Evolutionary conservation across 306 rosid species (phyloP), one percentile per base, ranked within the genome.

Genomic region (Corylus heterophylla): DNA sequence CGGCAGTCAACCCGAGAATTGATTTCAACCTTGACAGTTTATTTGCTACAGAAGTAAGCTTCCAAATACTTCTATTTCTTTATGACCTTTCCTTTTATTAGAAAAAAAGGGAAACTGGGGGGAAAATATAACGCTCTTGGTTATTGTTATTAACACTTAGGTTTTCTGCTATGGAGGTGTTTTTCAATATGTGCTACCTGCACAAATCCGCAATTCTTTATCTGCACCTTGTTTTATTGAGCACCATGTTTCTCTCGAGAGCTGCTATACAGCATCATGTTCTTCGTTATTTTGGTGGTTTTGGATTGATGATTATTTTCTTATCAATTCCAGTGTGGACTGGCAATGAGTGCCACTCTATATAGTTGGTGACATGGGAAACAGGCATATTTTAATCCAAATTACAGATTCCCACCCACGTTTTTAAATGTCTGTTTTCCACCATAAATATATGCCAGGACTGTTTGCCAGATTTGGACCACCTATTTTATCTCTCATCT

Each of bases 1-100:
- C 98, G 7, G 85, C 98, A 77, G 97, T 90, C 67, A 90, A 91
- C 83, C 98, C 98, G 54, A 84, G 92, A 84, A 84, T 92, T 81
- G 97, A 92, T 82, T 90, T 88, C 87, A 89, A 85, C 87, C 91
- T 95, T 42, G 96, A 95, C 79, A 85, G 84, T 81, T 45, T 95
- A 83, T 69, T 91, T 87, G 88, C 89, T 71, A 78, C 89, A 45
- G 98, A 92, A 80, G 98, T 95, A 86, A 84, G 98, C 48, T 20
- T 68, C 25, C 51, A 39, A 67, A 42, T 71, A 51, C 42, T 58
- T 76, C 62, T 31, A 54, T 39, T 22, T 51, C 39, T 0, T 4
- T 22, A 78, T 62, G 11, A 47, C 59, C 20, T 67, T 70, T 45
- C 54, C 2, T 47, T 44, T 11, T 54, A 0, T 45, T 20, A 22